Base-by-base conservation (phyloP, 805 yeast genomes). In the Ogataea siamensis region DNA sequence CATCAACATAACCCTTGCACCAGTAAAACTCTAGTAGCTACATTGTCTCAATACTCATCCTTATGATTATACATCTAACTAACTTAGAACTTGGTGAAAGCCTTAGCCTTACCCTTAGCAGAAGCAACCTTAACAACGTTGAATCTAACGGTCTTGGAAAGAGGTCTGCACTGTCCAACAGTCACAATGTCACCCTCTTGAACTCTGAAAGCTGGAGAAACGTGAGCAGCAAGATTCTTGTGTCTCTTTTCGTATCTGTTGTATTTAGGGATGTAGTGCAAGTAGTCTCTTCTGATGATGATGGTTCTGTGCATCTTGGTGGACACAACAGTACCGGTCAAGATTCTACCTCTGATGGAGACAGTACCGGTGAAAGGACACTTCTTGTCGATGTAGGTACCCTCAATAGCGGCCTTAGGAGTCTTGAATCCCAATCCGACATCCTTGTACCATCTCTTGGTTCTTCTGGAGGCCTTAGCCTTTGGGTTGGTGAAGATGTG, bases 161-260 rank as follows among this genome's bases (percentile, higher is more conserved):
- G 76, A 67, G 99, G 99, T 83, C 99, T 91, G 85, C 99, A 93
- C 80, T 93, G 99, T 72, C 99, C 99, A 73, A 93, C 97, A 63
- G 96, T 89, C 66, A 93, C 99, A 58, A 84, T 78, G 70, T 93
- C 99, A 82, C 99, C 99, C 72, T 89, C 98, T 71, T 76, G 76
- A 63, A 91, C 96, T 79, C 99, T 94, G 98, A 93, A 93, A 74
- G 98, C 98, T 77, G 99, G 99, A 58, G 98, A 91, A 66, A 93
- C 87, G 80, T 93, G 99, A 65, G 96, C 99, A 71, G 99, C 94
- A 54, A 93, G 81, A 84, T 93, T 93, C 93, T 93, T 93, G 87
- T 93, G 99, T 81, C 99, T 88, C 87, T 93, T 93, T 81, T 93
- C 99, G 87, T 88, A 93, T 86, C 99, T 89, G 95, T 91, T 93